Conservation (phyloP, 129 eudicot genomes). For the Ambrosia trifida region DNA sequence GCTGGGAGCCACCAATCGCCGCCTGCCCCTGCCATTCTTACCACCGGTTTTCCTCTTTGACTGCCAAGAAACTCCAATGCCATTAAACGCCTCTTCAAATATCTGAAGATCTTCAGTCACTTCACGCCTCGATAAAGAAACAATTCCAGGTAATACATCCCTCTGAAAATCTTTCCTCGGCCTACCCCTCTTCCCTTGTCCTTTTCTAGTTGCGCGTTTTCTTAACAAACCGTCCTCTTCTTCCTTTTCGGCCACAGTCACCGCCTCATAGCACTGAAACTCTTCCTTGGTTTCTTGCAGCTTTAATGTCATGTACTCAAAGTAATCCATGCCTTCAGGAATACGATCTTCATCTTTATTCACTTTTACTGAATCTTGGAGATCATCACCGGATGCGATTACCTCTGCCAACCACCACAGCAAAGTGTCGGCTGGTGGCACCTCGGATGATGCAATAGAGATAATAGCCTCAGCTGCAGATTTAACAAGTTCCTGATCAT, state of each 20-base stretch:
- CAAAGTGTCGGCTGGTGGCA: conserved; percentile 27
- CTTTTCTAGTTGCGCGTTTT: conserved; percentile 48
- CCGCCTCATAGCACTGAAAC: conserved; percentile 17
- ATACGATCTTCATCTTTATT: conserved; percentile 31
- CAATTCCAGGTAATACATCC: conserved; percentile 68
- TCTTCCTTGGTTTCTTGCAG: conserved; percentile 46
- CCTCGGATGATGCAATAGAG: conserved; percentile 46
- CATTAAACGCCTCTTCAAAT: conserved; percentile 57
- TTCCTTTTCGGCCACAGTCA: conserved; percentile 25
- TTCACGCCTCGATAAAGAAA: conserved; percentile 53
- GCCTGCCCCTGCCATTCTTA: conserved; percentile 56
- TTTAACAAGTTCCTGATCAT: conserved; percentile 43
- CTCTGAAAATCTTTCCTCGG: conserved; percentile 66
- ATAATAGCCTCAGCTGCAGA: conserved; percentile 73
- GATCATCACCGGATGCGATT: conserved; percentile 34
- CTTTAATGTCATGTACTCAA: conserved; percentile 67
- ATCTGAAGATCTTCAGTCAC: conserved; percentile 65
- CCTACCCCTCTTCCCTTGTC: conserved; percentile 62
- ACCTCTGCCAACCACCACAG: conserved; percentile 68
- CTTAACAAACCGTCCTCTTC: conserved; percentile 20
- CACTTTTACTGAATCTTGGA: conserved; percentile 12
- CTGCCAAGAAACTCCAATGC: conserved; percentile 51
- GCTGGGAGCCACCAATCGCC: conserved; percentile 29
- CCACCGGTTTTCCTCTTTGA: conserved; percentile 41
- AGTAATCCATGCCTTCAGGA: conserved; percentile 67